Conservation (phyloP, 2,329 filamentous ascomycete species). For the Pleoardoris graminearum region DNA sequence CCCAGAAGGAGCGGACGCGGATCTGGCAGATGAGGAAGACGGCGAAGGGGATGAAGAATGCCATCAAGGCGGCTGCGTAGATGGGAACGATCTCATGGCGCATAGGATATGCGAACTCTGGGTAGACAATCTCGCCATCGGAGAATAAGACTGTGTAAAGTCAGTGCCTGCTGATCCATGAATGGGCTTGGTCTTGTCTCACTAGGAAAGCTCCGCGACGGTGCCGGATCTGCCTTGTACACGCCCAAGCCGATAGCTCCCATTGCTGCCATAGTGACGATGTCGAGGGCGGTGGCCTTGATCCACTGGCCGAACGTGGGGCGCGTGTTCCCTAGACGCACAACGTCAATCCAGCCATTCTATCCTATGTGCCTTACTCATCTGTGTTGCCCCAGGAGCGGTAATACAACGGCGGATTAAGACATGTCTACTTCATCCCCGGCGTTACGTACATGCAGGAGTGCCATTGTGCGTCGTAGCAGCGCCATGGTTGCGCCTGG, state of each 20-base stretch:
- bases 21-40: constrained; percentile 69
- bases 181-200: not conserved
- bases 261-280: constrained; percentile 68
- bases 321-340: constrained; percentile 39
- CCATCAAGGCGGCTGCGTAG: constrained; percentile 69
- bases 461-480: constrained; percentile 20
- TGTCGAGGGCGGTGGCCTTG: constrained; percentile 68
- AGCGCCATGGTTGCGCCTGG: constrained; percentile 17
- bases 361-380: no score
- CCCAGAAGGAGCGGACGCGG: constrained; percentile 58
- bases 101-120: constrained; percentile 71
- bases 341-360: no score
- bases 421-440: no score
- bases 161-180: not conserved
- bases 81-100: constrained; percentile 73
- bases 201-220: constrained; percentile 67
- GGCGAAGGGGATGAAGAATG: constrained; percentile 65
- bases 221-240: constrained; percentile 67
- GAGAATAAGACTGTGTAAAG: constrained; percentile 57
- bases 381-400: no score
- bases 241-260: constrained; percentile 70
- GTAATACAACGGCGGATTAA: no score
- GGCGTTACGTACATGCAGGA: no score
- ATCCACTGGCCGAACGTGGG: constrained; percentile 72
- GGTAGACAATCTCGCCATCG: constrained; percentile 69